Evolutionary conservation across 768 basidiomycete species (phyloP), one percentile per base, ranked within the genome.

Genomic region (Lactifluus rugatus): DNA sequence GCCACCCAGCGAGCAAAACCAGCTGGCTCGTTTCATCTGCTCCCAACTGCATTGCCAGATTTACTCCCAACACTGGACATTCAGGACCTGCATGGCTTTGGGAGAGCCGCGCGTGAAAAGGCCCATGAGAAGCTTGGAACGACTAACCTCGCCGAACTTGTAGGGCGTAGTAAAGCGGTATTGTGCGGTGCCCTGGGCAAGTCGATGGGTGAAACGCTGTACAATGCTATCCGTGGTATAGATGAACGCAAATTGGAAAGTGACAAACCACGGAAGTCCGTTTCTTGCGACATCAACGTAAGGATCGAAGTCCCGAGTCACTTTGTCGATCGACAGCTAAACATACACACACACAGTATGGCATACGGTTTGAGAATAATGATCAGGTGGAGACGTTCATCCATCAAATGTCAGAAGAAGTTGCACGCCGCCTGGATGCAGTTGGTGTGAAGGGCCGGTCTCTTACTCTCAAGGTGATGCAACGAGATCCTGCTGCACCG

Each of bases 271-370:
- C 76, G 95, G 65, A 93, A 93, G 70, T 90, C 87, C 6, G 92
- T 99, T 19, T 92, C 89, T 11, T 93, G 90, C 57, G 95, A 97
- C 68, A 89, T 97, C 66, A 99, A 93, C 66, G 93, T 94, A 64
- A 68, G 91, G 42, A 54, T 78, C 7, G 37, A 31, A 23, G 28
- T 17, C 36, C 51, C 17, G 31, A 19, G 10, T 63, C 42, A 53
- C 13, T 31, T 52, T 64, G n/a, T n/a, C n/a, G 42, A 66, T 45
- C 53, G 28, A 42, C 31, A 60, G 11, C 45, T 39, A 19, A 51
- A 56, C 16, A 36, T n/a, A 42, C 48, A 31, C 41, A 26, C 52
- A 50, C n/a, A 4, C 55, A 96, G 93, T 99, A 97, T 69, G 96
- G 93, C 0, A 96, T 99, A 55, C 84, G 96, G 3, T 98, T 98